Evolutionary conservation across 1,284 basidiomycete genomes (phyloP).

Genomic region (Malassezia pachydermatis): DNA sequence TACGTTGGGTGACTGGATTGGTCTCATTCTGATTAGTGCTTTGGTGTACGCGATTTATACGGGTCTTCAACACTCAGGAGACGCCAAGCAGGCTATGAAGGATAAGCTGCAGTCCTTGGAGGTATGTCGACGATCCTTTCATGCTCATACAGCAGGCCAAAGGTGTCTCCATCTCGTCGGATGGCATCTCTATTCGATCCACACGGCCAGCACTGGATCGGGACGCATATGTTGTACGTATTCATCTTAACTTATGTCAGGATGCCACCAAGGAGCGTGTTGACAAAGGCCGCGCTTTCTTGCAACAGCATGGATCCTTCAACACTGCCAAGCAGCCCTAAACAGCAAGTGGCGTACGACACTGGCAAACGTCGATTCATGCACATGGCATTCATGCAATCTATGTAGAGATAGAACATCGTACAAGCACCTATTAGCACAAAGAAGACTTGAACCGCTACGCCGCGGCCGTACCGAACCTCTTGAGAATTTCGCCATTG

Average conservation of each 20-base stretch:
- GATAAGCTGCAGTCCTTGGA: slow-evolving; percentile 4
- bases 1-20: slow-evolving; percentile 12
- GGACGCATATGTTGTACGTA: slow-evolving; percentile 7
- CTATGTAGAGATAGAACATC: no score
- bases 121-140: background rate
- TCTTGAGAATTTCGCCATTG: slow-evolving; percentile 36
- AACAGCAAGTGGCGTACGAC: no score
- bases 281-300: background rate
- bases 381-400: no score
- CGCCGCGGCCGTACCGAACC: slow-evolving; percentile 21
- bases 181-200: slow-evolving; percentile 13
- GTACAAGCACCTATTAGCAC: no score
- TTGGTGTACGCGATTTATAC: slow-evolving; percentile 7
- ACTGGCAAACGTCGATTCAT: no score
- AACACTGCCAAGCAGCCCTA: no score
- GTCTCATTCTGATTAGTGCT: slow-evolving; percentile 3
- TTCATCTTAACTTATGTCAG: background rate
- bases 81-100: slow-evolving; percentile 4
- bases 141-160: slow-evolving; percentile 8
- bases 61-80: background rate
- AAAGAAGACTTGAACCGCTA: no score
- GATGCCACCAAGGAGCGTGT: slow-evolving; percentile 5
- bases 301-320: slow-evolving; percentile 4
- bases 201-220: slow-evolving; percentile 6
- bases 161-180: slow-evolving; percentile 8